These are phyloP conservation scores for Candida chauliodis DNA, from an alignment of 805 yeast species.

Conservation along the genomic window DNA sequence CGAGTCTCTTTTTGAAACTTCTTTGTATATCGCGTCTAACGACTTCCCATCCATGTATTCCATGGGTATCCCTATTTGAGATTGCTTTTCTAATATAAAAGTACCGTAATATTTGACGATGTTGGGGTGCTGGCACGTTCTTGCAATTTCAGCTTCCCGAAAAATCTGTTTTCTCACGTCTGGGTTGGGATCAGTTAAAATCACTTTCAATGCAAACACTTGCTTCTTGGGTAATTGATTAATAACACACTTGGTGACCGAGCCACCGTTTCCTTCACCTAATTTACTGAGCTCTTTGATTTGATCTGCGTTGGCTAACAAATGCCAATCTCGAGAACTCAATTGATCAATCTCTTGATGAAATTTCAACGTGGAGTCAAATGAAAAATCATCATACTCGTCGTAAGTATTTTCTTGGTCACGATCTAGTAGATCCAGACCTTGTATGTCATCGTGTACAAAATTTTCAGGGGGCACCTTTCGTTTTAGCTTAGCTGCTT, in stretches of 20 bases:
- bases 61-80: slow-evolving; percentile 91
- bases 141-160: slow-evolving; percentile 85
- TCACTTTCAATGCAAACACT: slow-evolving; percentile 79
- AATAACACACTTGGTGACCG: slow-evolving; percentile 76
- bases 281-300: slow-evolving; percentile 67
- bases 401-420: background rate
- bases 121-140: slow-evolving; percentile 74
- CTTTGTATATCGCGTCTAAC: slow-evolving; percentile 84
- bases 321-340: slow-evolving; percentile 74
- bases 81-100: slow-evolving; percentile 69
- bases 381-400: slow-evolving; percentile 5
- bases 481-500: slow-evolving; percentile 16
- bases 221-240: slow-evolving; percentile 29
- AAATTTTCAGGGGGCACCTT: slow-evolving; percentile 44
- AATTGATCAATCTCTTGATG: slow-evolving; percentile 35
- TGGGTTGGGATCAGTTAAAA: slow-evolving; percentile 74
- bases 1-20: slow-evolving; percentile 54
- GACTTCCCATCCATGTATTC: slow-evolving; percentile 95
- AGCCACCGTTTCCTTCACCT: slow-evolving; percentile 96
- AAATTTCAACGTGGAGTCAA: slow-evolving; percentile 1
- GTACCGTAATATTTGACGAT: slow-evolving; percentile 94
- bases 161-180: slow-evolving; percentile 86
- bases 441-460: slow-evolving; percentile 19
- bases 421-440: no score
- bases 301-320: slow-evolving; percentile 51